Evolutionary conservation across 73 alveolate genomes (phyloP), one percentile per base, ranked within the genome.

Genomic region (Paraurostyla sp.): DNA sequence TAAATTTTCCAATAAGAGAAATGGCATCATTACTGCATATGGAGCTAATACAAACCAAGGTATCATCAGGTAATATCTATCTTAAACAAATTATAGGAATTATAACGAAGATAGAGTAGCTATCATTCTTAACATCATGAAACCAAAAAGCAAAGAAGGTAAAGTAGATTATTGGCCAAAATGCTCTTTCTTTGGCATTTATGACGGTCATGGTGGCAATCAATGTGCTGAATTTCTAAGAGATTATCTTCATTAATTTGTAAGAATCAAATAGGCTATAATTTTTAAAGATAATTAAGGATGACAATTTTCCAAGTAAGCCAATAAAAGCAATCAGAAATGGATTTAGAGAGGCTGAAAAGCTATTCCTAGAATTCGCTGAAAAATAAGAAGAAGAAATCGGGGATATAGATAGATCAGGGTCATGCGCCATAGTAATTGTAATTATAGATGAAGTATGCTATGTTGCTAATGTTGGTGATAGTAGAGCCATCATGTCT

Each of bases 11-110:
- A 89, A 76, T 49, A 95, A 96, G 80, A 91, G 93, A 78, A 88
- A 89, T 92, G 99, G 99, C 46, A 87, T 93, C 29, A 90, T 98
- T 35, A 65, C 91, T 62, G 93, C 98, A 0, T 98, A 98, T 93
- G 98, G 98, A 27, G 99, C 99, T 35, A 97, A 97, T 83, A 97
- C 99, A 9, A 96, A 95, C 65, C 94, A 97, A 69, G 96, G 96
- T 29, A 46, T 75, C n/a, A 82, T 91, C 42, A 85, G 80, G 84
- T 60, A 84, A 18, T 87, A 56, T 25, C 90, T 78, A n/a, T 71
- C 45, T 18, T 81, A 85, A 71, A 50, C 92, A 0, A 56, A 83
- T 68, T 59, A 89, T 49, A 93, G 98, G n/a, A 88, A 88, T 43
- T 87, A 92, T 58, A 94, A 94, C 71, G 98, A 94, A 80, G 98